Conservation (phyloP, 345 rosid species). For the Moringa oleifera region DNA sequence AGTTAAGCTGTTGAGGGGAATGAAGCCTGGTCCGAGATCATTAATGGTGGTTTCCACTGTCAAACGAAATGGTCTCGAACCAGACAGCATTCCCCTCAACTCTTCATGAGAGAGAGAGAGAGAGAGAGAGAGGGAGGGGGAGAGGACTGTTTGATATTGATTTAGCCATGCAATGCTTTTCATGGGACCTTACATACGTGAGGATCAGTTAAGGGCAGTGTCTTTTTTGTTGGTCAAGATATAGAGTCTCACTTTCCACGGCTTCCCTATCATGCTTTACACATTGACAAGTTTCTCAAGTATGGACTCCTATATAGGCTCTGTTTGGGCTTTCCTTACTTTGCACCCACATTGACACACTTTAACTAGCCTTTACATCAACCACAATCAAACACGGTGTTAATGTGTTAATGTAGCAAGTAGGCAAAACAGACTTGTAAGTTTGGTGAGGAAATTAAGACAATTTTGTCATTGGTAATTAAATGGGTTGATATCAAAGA, state of each 20-base stretch:
- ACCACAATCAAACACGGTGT: conserved; percentile 11
- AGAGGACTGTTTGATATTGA: conserved; percentile 25
- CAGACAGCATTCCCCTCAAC: conserved; percentile 68
- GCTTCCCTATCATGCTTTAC: conserved; percentile 24
- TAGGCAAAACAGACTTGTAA: too few species aligned
- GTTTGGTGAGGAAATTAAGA: conserved; percentile 23
- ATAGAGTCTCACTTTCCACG: conserved; percentile 24
- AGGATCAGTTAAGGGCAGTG: too few species aligned
- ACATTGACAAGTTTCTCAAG: too few species aligned
- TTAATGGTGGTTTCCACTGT: conserved; percentile 7
- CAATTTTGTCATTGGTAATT: neutral
- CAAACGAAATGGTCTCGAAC: conserved; percentile 48
- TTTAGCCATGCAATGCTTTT: conserved; percentile 35
- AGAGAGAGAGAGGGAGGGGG: conserved; percentile 1
- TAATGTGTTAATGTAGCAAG: too few species aligned
- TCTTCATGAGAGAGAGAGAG: neutral
- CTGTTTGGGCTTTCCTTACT: conserved; percentile 1
- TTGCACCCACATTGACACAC: neutral
- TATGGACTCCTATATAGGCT: conserved; percentile 3
- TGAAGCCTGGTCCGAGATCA: conserved; percentile 70
- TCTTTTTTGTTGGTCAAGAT: neutral
- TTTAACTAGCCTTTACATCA: too few species aligned
- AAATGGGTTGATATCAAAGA: conserved; percentile 12
- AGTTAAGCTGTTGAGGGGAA: conserved; percentile 37
- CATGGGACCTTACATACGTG: conserved; percentile 34